A percentile compares a stretch with the other conserved stretches of the same genome.
phyloP scores from a whole-genome alignment of 73 alveolate species.

The Effrenium voratum region DNA sequence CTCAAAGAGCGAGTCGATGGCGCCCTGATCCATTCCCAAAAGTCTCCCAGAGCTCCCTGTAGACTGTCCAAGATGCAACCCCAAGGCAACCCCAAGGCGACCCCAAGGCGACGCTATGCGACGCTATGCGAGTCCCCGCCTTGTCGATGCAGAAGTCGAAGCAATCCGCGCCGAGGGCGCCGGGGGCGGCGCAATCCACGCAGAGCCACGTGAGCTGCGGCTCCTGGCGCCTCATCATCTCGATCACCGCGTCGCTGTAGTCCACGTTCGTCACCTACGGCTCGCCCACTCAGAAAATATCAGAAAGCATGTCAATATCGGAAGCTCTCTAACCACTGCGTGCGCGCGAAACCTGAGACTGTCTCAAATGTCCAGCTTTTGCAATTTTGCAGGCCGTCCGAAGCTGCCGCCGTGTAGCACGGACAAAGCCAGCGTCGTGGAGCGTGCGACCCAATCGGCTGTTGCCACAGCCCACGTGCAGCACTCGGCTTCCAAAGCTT shows the following conservation, averaged over 20 bases:
- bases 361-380: neutral
- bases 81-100: neutral
- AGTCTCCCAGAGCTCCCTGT: neutral
- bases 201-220: conserved; percentile 9
- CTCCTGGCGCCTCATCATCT: conserved; percentile 15
- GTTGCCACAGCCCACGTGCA: conserved; percentile 93
- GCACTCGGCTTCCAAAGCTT: neutral
- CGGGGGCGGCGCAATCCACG: conserved; percentile 62
- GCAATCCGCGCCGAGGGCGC: conserved; percentile 38
- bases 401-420: conserved; percentile 9
- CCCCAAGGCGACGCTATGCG: neutral
- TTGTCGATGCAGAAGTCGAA: conserved; percentile 57
- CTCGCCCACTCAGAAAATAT: neutral
- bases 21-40: conserved; percentile 4
- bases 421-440: conserved; percentile 30
- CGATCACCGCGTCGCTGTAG: conserved; percentile 27
- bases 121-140: neutral
- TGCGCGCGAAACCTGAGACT: neutral
- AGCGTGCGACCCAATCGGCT: conserved; percentile 63
- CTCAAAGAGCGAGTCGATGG: conserved; percentile 77
- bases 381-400: neutral
- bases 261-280: neutral
- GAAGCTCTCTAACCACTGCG: neutral
- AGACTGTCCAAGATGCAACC: neutral
- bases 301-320: neutral